phyloP scores from a whole-genome alignment of 1,139 yeast species.

The Candida dubliniensis region DNA sequence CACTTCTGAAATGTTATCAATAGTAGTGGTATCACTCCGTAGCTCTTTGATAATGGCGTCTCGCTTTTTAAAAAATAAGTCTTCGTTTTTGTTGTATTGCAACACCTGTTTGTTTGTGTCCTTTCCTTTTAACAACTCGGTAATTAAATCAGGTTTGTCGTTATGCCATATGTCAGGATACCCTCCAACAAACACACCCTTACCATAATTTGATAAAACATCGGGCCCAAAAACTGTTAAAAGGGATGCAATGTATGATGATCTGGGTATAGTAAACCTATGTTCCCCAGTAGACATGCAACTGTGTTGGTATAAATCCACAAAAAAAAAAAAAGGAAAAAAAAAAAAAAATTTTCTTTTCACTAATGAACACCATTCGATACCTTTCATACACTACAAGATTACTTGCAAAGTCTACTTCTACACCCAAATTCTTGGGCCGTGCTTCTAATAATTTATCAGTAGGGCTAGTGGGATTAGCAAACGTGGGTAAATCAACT shows the following conservation, averaged over 20 bases:
- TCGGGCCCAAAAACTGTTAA: conserved; percentile 24
- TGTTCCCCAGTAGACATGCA: conserved; percentile 10
- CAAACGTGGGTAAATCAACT: conserved; percentile 75
- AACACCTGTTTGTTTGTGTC: conserved; percentile 4
- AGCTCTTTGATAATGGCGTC: conserved; percentile 1
- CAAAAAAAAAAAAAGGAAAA: background rate
- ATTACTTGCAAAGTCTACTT: conserved; percentile 1
- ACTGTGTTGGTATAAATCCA: background rate
- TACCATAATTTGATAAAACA: conserved; percentile 51
- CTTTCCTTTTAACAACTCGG: conserved; percentile 6
- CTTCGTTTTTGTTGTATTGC: background rate
- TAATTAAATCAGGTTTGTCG: conserved; percentile 22
- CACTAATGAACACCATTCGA: background rate
- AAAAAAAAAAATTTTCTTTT: background rate
- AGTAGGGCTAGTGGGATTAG: conserved; percentile 66
- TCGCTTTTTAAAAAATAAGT: conserved; percentile 2
- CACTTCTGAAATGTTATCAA: background rate
- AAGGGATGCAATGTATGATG: conserved; percentile 16
- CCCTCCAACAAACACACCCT: conserved; percentile 59
- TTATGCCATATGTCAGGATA: conserved; percentile 65
- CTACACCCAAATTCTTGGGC: conserved; percentile 33
- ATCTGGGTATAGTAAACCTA: conserved; percentile 12
- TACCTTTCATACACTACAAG: background rate
- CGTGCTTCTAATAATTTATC: conserved; percentile 57
- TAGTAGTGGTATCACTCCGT: background rate